These are phyloP conservation scores for Rhodotorula sp. DNA, from an alignment of 1,284 basidiomycete genomes.

Conservation along the genomic window DNA sequence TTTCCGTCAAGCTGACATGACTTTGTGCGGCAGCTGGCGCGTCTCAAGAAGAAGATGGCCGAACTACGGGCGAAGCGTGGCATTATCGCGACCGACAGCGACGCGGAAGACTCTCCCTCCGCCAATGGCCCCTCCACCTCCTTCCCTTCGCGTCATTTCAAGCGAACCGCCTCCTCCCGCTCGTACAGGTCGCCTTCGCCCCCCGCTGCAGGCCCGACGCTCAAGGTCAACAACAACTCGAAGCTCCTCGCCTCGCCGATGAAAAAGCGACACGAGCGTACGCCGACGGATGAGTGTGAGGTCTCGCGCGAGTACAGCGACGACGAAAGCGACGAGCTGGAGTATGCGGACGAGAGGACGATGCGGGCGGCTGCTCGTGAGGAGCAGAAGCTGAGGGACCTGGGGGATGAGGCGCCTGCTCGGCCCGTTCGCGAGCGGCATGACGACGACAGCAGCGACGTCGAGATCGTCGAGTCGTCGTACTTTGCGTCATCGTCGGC, in stretches of 20 bases:
- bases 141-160: too few species aligned
- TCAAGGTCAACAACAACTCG: slow-evolving; percentile 21
- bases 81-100: neutral
- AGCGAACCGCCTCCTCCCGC: slow-evolving; percentile 9
- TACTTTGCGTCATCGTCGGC: neutral
- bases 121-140: neutral
- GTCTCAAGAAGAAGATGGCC: neutral
- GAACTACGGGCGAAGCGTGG: slow-evolving; percentile 1
- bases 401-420: neutral
- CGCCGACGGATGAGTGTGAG: neutral
- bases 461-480: slow-evolving; percentile 8
- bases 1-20: too few species aligned
- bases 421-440: neutral
- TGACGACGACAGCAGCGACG: slow-evolving; percentile 8
- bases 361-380: neutral
- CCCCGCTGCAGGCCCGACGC: neutral
- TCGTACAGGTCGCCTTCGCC: neutral
- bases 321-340: neutral
- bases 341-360: slow-evolving; percentile 1
- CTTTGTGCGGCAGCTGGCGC: neutral
- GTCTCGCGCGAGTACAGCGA: slow-evolving; percentile 2
- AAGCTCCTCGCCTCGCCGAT: slow-evolving; percentile 1
- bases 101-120: neutral
- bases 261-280: slow-evolving; percentile 6
- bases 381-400: too few species aligned